phyloP scores from a whole-genome alignment of 2,329 filamentous ascomycete genomes.

The Fusarium incarnatum region DNA sequence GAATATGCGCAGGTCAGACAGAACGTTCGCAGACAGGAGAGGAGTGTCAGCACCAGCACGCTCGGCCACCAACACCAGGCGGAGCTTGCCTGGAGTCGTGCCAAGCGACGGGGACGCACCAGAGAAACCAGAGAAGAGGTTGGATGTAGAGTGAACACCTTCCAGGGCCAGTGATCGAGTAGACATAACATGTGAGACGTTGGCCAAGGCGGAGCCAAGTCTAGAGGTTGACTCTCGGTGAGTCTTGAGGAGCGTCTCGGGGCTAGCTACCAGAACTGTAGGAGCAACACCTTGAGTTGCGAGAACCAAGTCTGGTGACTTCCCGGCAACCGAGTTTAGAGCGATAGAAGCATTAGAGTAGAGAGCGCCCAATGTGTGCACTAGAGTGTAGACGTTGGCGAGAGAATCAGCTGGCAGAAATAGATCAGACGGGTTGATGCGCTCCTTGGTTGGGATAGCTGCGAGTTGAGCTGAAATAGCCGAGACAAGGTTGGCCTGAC shows the following conservation, averaged over 20 bases:
- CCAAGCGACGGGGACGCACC: conserved; percentile 70
- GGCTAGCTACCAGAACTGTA: conserved; percentile 83
- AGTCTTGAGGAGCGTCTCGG: conserved; percentile 76
- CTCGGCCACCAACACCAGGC: conserved; percentile 84
- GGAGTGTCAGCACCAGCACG: conserved; percentile 71
- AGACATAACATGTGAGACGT: conserved; percentile 77
- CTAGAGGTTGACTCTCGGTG: conserved; percentile 71
- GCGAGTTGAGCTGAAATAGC: conserved; percentile 82
- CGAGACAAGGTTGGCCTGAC: conserved; percentile 86
- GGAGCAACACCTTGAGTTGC: conserved; percentile 81
- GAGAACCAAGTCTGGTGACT: conserved; percentile 75
- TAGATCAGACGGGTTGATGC: conserved; percentile 78
- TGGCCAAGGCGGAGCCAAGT: conserved; percentile 72
- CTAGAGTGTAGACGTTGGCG: conserved; percentile 81
- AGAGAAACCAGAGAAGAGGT: conserved; percentile 62
- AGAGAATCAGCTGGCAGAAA: conserved; percentile 88
- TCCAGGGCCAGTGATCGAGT: conserved; percentile 74
- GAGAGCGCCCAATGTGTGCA: conserved; percentile 83
- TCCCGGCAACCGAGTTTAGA: conserved; percentile 86
- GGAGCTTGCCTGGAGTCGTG: conserved; percentile 76
- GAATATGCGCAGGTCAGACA: conserved; percentile 86
- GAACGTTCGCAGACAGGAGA: conserved; percentile 72
- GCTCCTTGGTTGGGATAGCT: conserved; percentile 79
- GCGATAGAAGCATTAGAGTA: conserved; percentile 87
- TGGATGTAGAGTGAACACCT: conserved; percentile 76